Evolutionary conservation across 2,329 filamentous ascomycete genomes (phyloP), one percentile per base, ranked within the genome.

Genomic region (Cladosporium cucumerinum): DNA sequence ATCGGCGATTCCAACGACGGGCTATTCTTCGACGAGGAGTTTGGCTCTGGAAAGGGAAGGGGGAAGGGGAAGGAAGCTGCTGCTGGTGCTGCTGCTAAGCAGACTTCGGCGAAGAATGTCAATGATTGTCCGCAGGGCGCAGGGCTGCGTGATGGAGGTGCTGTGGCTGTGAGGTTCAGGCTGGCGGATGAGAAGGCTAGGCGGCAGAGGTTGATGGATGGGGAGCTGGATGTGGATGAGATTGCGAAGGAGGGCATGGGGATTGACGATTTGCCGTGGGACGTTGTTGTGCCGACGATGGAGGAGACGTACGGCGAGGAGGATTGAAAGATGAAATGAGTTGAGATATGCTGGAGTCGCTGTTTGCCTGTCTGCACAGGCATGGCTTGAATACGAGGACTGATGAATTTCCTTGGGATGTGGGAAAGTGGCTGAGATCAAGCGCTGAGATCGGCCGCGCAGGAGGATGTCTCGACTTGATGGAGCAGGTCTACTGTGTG

Each of bases 11-110:
- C 60, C 5, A 67, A 67, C 23, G 66, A 69, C 1, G 66, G 66
- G 21, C 63, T 65, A 8, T 69, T 69, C 18, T 70, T 72, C 5
- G 74, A 74, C 1, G 74, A 72, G 0, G 74, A 74, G 7, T 68
- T 65, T 8, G 79, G 68, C 11, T 32, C 51, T 3, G 39, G 39
- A 3, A 46, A 46, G n/a, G 39, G 39, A 46, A 8, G n/a, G 2
- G 74, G 72, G 18, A 80, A 81, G 58, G 78, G 77, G 11, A 79
- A 78, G 60, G 77, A 73, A 18, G 79, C 78, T 65, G 77, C 71
- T 10, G 71, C 66, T 26, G 69, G 57, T 10, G 66, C 61, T 70
- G 64, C 34, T 11, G 59, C 61, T 23, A 64, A 64, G 26, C 66
- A 16, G 1, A 77, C 79, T 66, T 65, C 79, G 32, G 74, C 66